Evolutionary conservation across 768 basidiomycete species (phyloP).

Genomic region (Hericium erinaceus): DNA sequence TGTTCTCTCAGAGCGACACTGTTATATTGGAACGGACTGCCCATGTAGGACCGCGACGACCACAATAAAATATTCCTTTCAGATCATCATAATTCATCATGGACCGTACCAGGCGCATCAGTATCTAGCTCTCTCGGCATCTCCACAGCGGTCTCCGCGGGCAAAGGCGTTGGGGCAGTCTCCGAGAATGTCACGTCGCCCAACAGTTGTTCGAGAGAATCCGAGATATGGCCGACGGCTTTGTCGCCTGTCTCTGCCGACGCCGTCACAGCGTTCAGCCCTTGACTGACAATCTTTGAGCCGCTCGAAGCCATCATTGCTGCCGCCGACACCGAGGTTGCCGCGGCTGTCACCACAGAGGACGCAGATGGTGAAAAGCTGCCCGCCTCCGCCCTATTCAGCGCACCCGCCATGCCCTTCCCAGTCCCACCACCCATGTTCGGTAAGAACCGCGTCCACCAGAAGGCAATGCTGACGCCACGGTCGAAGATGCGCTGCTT

Average conservation of each 20-base stretch:
- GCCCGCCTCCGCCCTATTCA: not conserved
- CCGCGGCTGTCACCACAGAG: not conserved
- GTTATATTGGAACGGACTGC: no score
- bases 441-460: conserved; percentile 80
- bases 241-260: not conserved
- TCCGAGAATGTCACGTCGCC: not conserved
- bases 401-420: not conserved
- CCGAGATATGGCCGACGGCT: not conserved
- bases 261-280: not conserved
- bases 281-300: not conserved
- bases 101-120: no score
- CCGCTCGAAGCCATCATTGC: not conserved
- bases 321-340: not conserved
- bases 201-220: not conserved
- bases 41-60: no score
- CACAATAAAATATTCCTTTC: no score
- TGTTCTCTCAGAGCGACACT: no score
- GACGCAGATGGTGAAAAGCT: not conserved
- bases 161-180: not conserved
- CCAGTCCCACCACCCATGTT: not conserved
- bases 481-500: conserved; percentile 82
- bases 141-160: no score
- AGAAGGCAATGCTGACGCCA: conserved; percentile 69
- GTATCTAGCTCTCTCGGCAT: no score
- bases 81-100: no score